Base-by-base conservation (phyloP, 2,329 filamentous ascomycete species). In the Cladosporium halotolerans region DNA sequence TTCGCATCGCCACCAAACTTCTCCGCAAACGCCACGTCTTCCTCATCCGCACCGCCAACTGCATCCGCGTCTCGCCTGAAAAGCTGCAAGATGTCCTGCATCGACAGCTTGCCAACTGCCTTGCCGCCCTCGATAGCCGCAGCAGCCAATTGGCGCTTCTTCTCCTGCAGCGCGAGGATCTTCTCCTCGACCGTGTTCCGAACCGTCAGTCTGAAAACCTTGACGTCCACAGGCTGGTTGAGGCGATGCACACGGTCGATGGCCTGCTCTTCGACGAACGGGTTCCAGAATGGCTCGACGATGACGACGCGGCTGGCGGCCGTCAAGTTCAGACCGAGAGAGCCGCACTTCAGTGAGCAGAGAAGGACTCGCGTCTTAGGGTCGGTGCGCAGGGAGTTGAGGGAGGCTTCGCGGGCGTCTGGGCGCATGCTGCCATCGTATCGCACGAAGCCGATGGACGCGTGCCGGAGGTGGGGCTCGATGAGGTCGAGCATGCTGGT, bases 191-290 rank as follows among this genome's bases (percentile, higher is more conserved):
- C 92, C 0, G 87, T 91, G 60, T 86, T 79, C 60, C 82, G 81
- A 57, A 99, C 85, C 2, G 90, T 96, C 63, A 99, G 82, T 64
- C 93, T 95, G 77, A 96, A 99, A 58, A 99, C 89, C 53, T 92
- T 83, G 33, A 99, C 93, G 66, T 97, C 91, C 39, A 92, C 80
- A 1, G 89, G 96, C 72, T 99, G 93, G 39, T 95, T 97, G 50
- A 99, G 85, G n/a, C 93, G 89, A 68, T 99, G 93, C 23, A 99
- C 93, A 52, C 93, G 89, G 71, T 99, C 93, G 62, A 99, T 99
- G 45, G 93, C 93, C 76, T 99, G 93, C 70, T 99, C 93, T 75
- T 99, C 93, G 33, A 99, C 89, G 66, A 99, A 99, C 0, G 61
- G 93, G 70, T 99, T 99, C 93, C 93, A 99, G 72, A 99, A 99